Evolutionary conservation across 805 yeast species (phyloP).

Genomic region (Cyberlindnera samutprakarnensis): DNA sequence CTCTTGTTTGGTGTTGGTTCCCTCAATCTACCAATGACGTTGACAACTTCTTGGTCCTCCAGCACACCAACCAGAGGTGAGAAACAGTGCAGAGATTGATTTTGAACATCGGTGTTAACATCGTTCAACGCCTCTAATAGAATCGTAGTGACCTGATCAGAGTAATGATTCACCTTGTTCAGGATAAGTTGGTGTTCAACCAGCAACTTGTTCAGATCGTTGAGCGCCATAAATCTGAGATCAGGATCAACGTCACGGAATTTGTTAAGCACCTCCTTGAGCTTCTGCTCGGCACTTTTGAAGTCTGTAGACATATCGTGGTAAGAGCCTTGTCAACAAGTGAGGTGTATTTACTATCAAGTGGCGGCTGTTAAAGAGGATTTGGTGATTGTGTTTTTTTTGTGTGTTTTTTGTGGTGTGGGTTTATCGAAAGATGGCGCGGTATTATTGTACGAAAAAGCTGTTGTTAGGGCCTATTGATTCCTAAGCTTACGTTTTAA

Average conservation of each 20-base stretch:
- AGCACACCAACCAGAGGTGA: slow-evolving; percentile 27
- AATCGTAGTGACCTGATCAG: slow-evolving; percentile 31
- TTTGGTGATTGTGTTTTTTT: no score
- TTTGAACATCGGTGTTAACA: slow-evolving; percentile 63
- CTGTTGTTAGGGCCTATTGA: no score
- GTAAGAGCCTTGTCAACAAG: no score
- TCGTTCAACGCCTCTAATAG: slow-evolving; percentile 45
- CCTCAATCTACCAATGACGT: slow-evolving; percentile 14
- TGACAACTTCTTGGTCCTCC: slow-evolving; percentile 18
- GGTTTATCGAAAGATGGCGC: neutral
- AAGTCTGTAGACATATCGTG: slow-evolving; percentile 21
- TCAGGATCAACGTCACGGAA: slow-evolving; percentile 72
- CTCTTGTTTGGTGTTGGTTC: slow-evolving; percentile 14
- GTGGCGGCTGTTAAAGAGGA: no score
- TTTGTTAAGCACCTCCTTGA: slow-evolving; percentile 28
- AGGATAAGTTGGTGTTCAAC: slow-evolving; percentile 21
- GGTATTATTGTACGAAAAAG: no score
- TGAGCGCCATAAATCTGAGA: slow-evolving; percentile 77
- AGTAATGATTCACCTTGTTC: slow-evolving; percentile 22
- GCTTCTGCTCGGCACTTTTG: slow-evolving; percentile 22
- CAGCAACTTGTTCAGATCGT: slow-evolving; percentile 51
- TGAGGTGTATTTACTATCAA: no score
- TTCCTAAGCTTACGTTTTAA: no score
- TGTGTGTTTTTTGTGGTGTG: neutral
- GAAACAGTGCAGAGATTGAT: slow-evolving; percentile 59